Evolutionary conservation across 2,329 filamentous ascomycete species (phyloP).

Genomic region (Colletotrichum horii): DNA sequence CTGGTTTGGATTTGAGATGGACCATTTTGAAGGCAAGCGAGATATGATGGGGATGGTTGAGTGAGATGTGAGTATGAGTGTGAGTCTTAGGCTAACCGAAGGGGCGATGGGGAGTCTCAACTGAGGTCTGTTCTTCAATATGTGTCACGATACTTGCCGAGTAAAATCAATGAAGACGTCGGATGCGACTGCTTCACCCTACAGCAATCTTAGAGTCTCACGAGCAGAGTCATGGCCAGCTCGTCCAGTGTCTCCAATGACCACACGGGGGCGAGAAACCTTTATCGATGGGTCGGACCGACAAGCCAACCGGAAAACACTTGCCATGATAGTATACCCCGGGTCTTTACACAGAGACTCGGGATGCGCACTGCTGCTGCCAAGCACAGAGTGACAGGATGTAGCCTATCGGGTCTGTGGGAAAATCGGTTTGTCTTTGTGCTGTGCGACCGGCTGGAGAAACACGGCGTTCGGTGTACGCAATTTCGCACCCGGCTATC

Average conservation of each 20-base stretch:
- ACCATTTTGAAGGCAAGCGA: conserved; percentile 19
- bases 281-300: neutral
- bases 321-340: neutral
- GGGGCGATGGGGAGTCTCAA: neutral
- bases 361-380: neutral
- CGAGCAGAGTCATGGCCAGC: neutral
- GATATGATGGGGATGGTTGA: neutral
- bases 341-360: neutral
- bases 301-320: neutral
- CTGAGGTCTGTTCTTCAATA: neutral
- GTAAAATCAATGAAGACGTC: neutral
- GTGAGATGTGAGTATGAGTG: neutral
- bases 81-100: neutral
- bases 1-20: conserved; percentile 29
- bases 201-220: neutral
- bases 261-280: neutral
- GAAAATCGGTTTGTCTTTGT: accelerated
- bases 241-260: neutral
- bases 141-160: neutral
- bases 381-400: neutral
- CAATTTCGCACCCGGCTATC: neutral
- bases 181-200: neutral
- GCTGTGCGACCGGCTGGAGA: neutral
- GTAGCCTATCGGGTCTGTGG: neutral
- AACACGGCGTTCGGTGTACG: neutral